Conservation (phyloP, 2,329 filamentous ascomycete species). For the Colletotrichum liriopes region DNA sequence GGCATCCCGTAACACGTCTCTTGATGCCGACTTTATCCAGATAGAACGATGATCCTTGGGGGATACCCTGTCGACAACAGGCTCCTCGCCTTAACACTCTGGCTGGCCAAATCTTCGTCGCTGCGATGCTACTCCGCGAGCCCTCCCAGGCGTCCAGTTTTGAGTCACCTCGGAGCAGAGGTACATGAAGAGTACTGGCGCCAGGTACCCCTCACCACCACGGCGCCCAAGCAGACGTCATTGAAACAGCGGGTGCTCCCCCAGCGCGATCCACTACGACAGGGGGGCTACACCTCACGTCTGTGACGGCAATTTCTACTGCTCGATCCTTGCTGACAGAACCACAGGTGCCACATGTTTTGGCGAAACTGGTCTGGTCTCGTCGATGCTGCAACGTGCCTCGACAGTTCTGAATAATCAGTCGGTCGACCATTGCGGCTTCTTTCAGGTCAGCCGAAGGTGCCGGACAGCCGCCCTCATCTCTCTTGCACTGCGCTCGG, state of each 20-base stretch:
- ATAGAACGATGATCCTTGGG: background rate
- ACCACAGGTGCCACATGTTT: background rate
- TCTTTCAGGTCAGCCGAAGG: constrained; percentile 17
- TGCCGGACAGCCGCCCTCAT: constrained; percentile 30
- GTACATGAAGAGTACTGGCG: constrained; percentile 13
- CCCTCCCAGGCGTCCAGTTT: background rate
- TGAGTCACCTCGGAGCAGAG: background rate
- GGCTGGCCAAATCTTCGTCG: background rate
- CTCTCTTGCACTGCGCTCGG: constrained; percentile 16
- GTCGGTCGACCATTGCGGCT: constrained; percentile 5
- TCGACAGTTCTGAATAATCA: constrained; percentile 4
- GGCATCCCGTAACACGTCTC: constrained; percentile 16
- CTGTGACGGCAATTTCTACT: background rate
- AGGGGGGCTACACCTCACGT: constrained; percentile 13
- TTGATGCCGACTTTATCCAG: background rate
- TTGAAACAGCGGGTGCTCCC: constrained; percentile 29
- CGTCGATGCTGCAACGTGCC: background rate
- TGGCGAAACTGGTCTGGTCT: constrained; percentile 21
- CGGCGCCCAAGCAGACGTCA: constrained; percentile 30
- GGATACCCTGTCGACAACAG: background rate
- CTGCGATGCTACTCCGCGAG: background rate
- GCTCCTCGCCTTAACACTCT: background rate
- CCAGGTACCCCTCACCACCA: constrained; percentile 22
- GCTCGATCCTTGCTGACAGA: constrained; percentile 1
- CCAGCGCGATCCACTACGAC: constrained; percentile 19